Conservation (phyloP, 2,329 filamentous ascomycete species). For the Chaetomium olivaceum region DNA sequence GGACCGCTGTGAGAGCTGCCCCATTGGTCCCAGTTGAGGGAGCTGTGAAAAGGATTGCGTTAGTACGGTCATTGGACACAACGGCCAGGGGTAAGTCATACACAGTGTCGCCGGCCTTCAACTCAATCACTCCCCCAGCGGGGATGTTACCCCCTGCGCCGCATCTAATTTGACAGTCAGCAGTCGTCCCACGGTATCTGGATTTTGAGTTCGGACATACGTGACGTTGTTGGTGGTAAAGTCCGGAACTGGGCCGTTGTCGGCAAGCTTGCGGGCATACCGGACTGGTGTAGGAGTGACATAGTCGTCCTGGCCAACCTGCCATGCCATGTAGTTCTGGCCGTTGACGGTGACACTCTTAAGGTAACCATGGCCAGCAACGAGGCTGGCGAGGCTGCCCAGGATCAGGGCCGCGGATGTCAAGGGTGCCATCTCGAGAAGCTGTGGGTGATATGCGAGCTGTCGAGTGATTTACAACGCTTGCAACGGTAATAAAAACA, state of each 20-base stretch:
- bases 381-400: conserved; percentile 20
- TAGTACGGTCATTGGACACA: not conserved
- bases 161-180: conserved; percentile 14
- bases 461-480: not conserved
- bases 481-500: not conserved
- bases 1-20: conserved; percentile 38
- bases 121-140: conserved; percentile 26
- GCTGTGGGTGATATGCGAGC: not conserved
- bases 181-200: not conserved
- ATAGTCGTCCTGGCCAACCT: conserved; percentile 29
- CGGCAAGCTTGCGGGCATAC: conserved; percentile 31
- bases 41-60: not conserved
- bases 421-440: conserved; percentile 12
- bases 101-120: conserved; percentile 31
- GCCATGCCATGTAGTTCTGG: conserved; percentile 23
- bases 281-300: conserved; percentile 33
- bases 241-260: conserved; percentile 34
- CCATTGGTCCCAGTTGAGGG: conserved; percentile 39
- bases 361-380: conserved; percentile 35
- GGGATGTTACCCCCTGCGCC: conserved; percentile 29
- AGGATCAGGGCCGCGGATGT: conserved; percentile 12
- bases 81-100: not conserved
- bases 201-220: conserved; percentile 11
- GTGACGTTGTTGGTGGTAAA: conserved; percentile 34
- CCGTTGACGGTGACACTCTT: conserved; percentile 35